Percentiles rank a stretch among this genome's conserved stretches.
phyloP scores from a whole-genome alignment of 805 yeast species.

The Scheffersomyces ergatensis region DNA sequence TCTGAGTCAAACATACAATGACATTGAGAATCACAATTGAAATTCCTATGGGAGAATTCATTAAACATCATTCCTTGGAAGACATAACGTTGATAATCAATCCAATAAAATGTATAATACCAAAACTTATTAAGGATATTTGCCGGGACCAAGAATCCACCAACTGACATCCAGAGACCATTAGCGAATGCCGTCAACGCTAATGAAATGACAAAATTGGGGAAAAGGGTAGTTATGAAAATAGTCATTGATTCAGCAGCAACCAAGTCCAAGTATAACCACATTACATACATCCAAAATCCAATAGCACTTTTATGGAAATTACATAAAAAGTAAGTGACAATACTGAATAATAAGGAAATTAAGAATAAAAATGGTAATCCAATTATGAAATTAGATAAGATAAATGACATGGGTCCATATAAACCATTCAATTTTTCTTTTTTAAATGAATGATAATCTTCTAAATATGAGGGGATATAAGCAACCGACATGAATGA shows the following conservation, averaged over 20 bases:
- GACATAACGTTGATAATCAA: conserved; percentile 39
- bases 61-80: conserved; percentile 45
- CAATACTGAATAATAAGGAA: conserved; percentile 25
- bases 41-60: conserved; percentile 26
- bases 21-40: conserved; percentile 26
- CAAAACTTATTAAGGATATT: conserved; percentile 33
- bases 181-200: conserved; percentile 40
- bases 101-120: conserved; percentile 41
- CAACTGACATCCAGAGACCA: conserved; percentile 45
- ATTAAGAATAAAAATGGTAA: conserved; percentile 34
- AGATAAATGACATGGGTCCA: conserved; percentile 32
- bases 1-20: conserved; percentile 31
- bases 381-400: conserved; percentile 34
- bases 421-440: conserved; percentile 36
- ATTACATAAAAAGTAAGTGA: conserved; percentile 34
- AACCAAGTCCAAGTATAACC: conserved; percentile 36
- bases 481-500: conserved; percentile 29
- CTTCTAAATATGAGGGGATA: conserved; percentile 38
- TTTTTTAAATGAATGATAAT: conserved; percentile 23
- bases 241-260: conserved; percentile 42
- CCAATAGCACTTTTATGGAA: conserved; percentile 25
- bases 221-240: conserved; percentile 29
- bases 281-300: conserved; percentile 32
- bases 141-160: conserved; percentile 37
- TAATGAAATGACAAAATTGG: conserved; percentile 35